A percentile compares a stretch with the other conserved stretches of the same genome.
Conservation (phyloP, 306 rosid genomes). For the Glycyrrhiza uralensis region DNA sequence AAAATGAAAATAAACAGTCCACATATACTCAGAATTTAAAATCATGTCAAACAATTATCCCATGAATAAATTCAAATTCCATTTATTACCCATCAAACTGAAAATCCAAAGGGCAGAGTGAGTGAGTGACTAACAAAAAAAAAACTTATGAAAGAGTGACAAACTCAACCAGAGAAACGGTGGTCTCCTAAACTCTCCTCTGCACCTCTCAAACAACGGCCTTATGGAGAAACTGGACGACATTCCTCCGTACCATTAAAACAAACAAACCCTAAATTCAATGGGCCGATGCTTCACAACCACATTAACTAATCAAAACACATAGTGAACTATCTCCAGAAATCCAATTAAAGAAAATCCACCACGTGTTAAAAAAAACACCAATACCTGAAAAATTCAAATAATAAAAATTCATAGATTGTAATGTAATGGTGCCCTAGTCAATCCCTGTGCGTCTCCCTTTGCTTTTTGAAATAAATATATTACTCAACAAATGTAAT, state of each 20-base stretch:
- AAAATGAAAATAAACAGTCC: constrained; percentile 11
- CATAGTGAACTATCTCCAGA: neutral
- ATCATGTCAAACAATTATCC: constrained; percentile 7
- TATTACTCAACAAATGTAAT: too few relatives aligned
- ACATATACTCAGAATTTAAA: neutral
- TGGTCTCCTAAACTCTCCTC: constrained; percentile 34
- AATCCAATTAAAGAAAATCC: constrained; percentile 24
- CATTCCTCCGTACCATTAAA: constrained; percentile 41
- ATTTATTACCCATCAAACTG: constrained; percentile 13
- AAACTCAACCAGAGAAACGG: constrained; percentile 37
- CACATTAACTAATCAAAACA: constrained; percentile 4
- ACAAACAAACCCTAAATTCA: constrained; percentile 58
- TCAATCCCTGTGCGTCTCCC: too few relatives aligned
- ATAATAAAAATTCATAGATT: neutral
- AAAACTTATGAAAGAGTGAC: constrained; percentile 41
- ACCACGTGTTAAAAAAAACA: constrained; percentile 8
- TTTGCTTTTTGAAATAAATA: too few relatives aligned
- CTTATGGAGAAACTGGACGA: constrained; percentile 48
- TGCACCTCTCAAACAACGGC: constrained; percentile 34
- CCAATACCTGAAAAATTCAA: constrained; percentile 1
- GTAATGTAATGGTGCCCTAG: too few relatives aligned
- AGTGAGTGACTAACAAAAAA: neutral
- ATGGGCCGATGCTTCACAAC: neutral
- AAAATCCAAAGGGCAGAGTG: constrained; percentile 24
- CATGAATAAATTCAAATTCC: constrained; percentile 8